Conservation (phyloP, 1,139 yeast species). For the Hemisphaericaspora xylofermentans region DNA sequence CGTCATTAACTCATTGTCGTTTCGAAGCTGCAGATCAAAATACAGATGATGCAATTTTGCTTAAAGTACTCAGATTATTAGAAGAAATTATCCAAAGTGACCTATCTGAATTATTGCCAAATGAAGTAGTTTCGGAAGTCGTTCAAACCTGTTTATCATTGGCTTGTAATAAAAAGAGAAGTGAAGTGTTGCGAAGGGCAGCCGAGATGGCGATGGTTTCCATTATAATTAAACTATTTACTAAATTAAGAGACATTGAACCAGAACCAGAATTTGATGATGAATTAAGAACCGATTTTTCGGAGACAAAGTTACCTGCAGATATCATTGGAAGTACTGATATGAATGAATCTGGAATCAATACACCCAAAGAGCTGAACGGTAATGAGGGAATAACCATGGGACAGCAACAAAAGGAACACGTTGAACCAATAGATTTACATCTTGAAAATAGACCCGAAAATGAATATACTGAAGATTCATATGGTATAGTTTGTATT, state of each 20-base stretch:
- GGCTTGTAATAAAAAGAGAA: conserved; percentile 90
- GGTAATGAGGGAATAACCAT: conserved; percentile 6
- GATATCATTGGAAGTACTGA: conserved; percentile 44
- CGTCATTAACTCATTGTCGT: conserved; percentile 88
- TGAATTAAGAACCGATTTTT: conserved; percentile 36
- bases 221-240: conserved; percentile 68
- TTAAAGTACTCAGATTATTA: conserved; percentile 76
- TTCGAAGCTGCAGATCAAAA: conserved; percentile 94
- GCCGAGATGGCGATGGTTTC: conserved; percentile 84
- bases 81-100: conserved; percentile 68
- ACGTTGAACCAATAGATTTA: conserved; percentile 22
- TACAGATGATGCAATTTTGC: conserved; percentile 86
- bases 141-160: conserved; percentile 88
- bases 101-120: conserved; percentile 64
- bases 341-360: conserved; percentile 10
- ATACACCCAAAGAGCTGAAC: conserved; percentile 13
- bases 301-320: conserved; percentile 37
- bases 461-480: conserved; percentile 28
- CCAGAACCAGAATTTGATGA: conserved; percentile 39
- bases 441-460: conserved; percentile 1
- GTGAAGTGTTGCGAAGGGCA: conserved; percentile 83
- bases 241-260: conserved; percentile 55
- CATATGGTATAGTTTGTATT: conserved; percentile 68
- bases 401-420: conserved; percentile 7
- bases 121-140: conserved; percentile 84